Conservation (phyloP, 805 yeast genomes). For the Hyphopichia homilentoma region DNA sequence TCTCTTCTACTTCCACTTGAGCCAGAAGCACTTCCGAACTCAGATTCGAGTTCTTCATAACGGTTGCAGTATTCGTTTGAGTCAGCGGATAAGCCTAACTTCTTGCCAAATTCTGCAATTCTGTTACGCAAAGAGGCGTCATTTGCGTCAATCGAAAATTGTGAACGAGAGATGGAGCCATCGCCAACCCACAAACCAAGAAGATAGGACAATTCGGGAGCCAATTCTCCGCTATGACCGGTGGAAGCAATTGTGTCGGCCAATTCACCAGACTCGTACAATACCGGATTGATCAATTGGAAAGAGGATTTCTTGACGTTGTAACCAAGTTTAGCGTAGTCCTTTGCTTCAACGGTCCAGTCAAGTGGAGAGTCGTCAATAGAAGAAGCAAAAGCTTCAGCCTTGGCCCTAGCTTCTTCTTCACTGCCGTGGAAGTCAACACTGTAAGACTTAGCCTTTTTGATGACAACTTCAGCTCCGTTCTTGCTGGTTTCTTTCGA, state of each 20-base stretch:
- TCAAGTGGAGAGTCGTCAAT: slow-evolving; percentile 16
- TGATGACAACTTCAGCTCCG: slow-evolving; percentile 18
- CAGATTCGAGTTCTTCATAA: no score
- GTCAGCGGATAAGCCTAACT: slow-evolving; percentile 16
- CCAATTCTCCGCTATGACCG: slow-evolving; percentile 13
- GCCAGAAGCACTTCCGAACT: no score
- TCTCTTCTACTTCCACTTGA: no score
- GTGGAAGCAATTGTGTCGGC: slow-evolving; percentile 17
- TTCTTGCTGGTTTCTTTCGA: slow-evolving; percentile 7
- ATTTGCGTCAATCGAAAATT: slow-evolving; percentile 19
- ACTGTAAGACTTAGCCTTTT: slow-evolving; percentile 15
- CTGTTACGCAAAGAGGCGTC: slow-evolving; percentile 20
- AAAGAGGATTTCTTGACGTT: slow-evolving; percentile 25
- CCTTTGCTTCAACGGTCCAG: slow-evolving; percentile 40
- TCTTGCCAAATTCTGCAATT: slow-evolving; percentile 16
- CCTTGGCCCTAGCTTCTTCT: slow-evolving; percentile 13
- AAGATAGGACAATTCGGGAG: slow-evolving; percentile 33
- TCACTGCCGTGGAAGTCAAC: slow-evolving; percentile 17
- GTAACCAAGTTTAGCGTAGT: slow-evolving; percentile 22
- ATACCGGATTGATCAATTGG: slow-evolving; percentile 34
- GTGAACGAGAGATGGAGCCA: slow-evolving; percentile 22
- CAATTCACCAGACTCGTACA: slow-evolving; percentile 28
- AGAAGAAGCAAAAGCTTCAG: slow-evolving; percentile 16
- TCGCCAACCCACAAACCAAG: slow-evolving; percentile 41
- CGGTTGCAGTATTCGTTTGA: neutral